Conservation (phyloP, 2,329 filamentous ascomycete species). For the Talaromyces albobiverticillius region DNA sequence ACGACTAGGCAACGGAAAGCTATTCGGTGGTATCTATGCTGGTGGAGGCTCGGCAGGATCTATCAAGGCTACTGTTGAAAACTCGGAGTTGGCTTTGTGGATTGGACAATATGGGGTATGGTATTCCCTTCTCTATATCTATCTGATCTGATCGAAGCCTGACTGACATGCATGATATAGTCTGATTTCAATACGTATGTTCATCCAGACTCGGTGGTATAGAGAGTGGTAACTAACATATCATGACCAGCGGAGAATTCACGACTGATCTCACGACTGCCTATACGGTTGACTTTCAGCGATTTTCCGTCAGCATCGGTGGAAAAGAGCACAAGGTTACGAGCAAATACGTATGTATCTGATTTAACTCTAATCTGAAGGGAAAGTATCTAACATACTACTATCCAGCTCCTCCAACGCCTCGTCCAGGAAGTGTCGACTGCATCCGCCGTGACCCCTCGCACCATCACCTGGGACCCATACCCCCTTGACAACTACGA, state of each 20-base stretch:
- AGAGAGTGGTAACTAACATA: too few species aligned
- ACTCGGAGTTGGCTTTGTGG: not conserved
- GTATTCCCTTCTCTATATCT: too few species aligned
- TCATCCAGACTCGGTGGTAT: too few species aligned
- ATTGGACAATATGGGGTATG: constrained; percentile 6
- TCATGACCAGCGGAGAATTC: constrained; percentile 3
- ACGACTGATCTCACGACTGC: not conserved
- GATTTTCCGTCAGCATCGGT: constrained; percentile 7
- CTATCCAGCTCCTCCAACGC: not conserved
- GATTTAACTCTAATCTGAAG: too few species aligned
- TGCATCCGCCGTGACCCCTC: not conserved
- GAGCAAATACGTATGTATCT: constrained; percentile 5
- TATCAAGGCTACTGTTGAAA: constrained; percentile 5
- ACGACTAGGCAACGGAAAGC: not conserved
- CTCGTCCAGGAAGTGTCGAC: not conserved
- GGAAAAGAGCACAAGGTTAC: not conserved
- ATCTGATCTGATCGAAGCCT: too few species aligned
- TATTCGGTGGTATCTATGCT: constrained; percentile 11
- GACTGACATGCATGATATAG: not conserved
- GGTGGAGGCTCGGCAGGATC: not conserved
- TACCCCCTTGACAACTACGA: constrained; percentile 5
- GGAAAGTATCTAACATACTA: not conserved
- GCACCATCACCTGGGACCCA: not conserved
- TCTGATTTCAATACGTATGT: constrained; percentile 16
- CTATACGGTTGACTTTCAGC: constrained; percentile 12